phyloP scores from a whole-genome alignment of 495 filamentous ascomycete species.

The Penicillium fimorum region DNA sequence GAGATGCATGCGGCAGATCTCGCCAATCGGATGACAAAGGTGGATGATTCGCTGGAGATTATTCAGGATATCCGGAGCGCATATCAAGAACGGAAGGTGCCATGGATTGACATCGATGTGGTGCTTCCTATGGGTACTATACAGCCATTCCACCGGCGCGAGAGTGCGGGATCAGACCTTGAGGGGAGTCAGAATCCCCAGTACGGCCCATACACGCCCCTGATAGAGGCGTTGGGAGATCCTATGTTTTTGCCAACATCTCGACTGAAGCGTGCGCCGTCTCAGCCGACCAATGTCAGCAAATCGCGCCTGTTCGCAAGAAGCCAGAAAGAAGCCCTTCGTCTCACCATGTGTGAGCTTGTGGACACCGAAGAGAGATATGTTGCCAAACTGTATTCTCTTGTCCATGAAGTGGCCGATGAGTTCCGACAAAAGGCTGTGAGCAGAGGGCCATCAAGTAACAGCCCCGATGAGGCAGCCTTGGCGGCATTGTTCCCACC shows the following conservation, averaged over 20 bases:
- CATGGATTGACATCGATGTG: constrained; percentile 85
- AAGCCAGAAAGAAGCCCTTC: constrained; percentile 77
- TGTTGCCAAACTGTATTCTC: constrained; percentile 76
- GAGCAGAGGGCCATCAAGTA: constrained; percentile 55
- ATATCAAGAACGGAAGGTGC: constrained; percentile 72
- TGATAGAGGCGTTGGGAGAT: constrained; percentile 76
- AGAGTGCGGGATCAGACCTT: constrained; percentile 40
- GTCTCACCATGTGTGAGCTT: constrained; percentile 87
- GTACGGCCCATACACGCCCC: constrained; percentile 69
- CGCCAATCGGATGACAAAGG: constrained; percentile 74
- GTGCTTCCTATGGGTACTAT: constrained; percentile 77
- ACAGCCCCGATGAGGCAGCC: constrained; percentile 69
- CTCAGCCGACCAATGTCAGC: constrained; percentile 75
- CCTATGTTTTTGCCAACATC: constrained; percentile 85
- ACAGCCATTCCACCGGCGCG: constrained; percentile 36
- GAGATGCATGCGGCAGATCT: constrained; percentile 92
- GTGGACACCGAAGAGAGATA: constrained; percentile 94
- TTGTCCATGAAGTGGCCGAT: constrained; percentile 71
- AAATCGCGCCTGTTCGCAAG: constrained; percentile 69
- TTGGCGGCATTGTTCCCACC: constrained; percentile 76
- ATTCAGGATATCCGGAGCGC: constrained; percentile 66
- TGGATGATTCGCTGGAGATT: constrained; percentile 72
- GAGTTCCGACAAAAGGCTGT: constrained; percentile 71
- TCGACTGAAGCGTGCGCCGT: constrained; percentile 81
- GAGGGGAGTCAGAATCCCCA: constrained; percentile 61